Evolutionary conservation across 495 filamentous ascomycete species (phyloP).

Genomic region (Oidiodendron maius): DNA sequence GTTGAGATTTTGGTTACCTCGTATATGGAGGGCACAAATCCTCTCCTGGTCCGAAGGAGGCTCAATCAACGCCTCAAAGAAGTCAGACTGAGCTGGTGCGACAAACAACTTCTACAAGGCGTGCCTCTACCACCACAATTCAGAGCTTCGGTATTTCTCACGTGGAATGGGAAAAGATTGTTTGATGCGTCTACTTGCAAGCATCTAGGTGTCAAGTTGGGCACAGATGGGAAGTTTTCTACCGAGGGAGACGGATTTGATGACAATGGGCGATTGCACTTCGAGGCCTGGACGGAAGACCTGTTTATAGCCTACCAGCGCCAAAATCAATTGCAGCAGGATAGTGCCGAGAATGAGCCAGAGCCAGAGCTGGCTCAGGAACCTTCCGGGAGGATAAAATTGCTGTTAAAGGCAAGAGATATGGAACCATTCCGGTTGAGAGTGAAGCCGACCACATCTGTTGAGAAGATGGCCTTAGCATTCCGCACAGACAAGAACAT

Average conservation of each 20-base stretch:
- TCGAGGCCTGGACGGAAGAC: constrained; percentile 69
- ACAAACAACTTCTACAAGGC: constrained; percentile 45
- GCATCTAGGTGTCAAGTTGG: constrained; percentile 52
- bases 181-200: constrained; percentile 69
- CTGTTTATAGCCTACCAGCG: constrained; percentile 42
- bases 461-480: constrained; percentile 29
- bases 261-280: constrained; percentile 42
- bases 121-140: constrained; percentile 25
- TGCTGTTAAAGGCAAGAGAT: constrained; percentile 47
- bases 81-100: constrained; percentile 62
- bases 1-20: constrained; percentile 70
- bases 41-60: constrained; percentile 62
- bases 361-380: constrained; percentile 19
- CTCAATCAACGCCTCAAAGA: constrained; percentile 59
- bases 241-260: constrained; percentile 30
- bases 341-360: constrained; percentile 8
- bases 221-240: constrained; percentile 28
- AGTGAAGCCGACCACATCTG: constrained; percentile 30
- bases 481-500: constrained; percentile 29
- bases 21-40: constrained; percentile 51
- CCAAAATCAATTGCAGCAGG: constrained; percentile 31
- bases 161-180: constrained; percentile 69
- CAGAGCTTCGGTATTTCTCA: constrained; percentile 58
- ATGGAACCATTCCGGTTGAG: constrained; percentile 30
- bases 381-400: constrained; percentile 35